Percentiles rank a stretch among this genome's conserved stretches.
These are phyloP conservation scores for Marchantia polymorpha DNA, from an alignment of 225 moss, liverwort and hornwort species.

Conservation along the genomic window DNA sequence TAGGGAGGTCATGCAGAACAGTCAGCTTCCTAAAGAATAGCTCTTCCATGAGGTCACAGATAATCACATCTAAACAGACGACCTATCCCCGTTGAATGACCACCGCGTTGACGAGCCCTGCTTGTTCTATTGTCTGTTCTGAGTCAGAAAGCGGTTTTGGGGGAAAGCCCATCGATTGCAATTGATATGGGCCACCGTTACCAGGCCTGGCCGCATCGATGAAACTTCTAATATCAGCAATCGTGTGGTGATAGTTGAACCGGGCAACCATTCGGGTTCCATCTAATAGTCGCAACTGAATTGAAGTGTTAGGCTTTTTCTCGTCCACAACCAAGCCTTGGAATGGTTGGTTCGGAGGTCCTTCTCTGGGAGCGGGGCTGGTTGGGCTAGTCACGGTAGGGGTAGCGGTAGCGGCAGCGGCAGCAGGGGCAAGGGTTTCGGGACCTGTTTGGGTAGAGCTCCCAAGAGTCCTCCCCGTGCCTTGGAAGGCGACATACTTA, in stretches of 20 bases:
- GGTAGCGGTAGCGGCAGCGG: not conserved
- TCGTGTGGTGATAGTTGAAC: conserved; percentile 73
- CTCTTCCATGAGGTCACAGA: not conserved
- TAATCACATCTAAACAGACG: not conserved
- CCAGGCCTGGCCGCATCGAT: conserved; percentile 86
- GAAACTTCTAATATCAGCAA: conserved; percentile 79
- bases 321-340: conserved; percentile 80
- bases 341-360: conserved; percentile 33
- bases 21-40: not conserved
- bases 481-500: conserved; percentile 80
- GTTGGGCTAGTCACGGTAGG: not conserved
- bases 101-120: conserved; percentile 82
- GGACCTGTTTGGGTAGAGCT: conserved; percentile 35
- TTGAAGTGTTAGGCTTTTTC: conserved; percentile 67
- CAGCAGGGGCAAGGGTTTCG: conserved; percentile 5
- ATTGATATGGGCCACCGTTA: conserved; percentile 58
- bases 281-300: conserved; percentile 80
- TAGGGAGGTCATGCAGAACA: not conserved
- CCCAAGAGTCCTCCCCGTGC: conserved; percentile 73
- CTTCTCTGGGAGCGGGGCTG: conserved; percentile 23
- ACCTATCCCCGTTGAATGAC: conserved; percentile 62
- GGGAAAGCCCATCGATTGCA: conserved; percentile 84
- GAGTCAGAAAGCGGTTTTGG: conserved; percentile 65
- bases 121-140: conserved; percentile 57
- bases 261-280: conserved; percentile 94